These are phyloP conservation scores for Dactylellina parvicollis DNA, from an alignment of 2,329 filamentous ascomycete species.

Conservation along the genomic window DNA sequence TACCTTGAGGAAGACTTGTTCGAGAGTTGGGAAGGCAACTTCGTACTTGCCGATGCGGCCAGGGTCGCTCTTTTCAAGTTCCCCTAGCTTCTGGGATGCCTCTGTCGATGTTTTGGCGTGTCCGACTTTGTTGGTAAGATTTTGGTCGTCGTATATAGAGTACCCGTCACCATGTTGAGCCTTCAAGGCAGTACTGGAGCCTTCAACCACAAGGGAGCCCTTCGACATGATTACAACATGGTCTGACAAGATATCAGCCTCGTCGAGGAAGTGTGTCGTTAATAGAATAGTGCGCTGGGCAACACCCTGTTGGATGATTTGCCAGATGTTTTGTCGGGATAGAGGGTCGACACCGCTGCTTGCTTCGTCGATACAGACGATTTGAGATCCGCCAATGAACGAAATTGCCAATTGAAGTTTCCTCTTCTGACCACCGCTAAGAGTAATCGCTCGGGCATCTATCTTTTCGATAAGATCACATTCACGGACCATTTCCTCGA, in stretches of 20 bases:
- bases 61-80: slow-evolving; percentile 68
- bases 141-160: slow-evolving; percentile 76
- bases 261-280: slow-evolving; percentile 93
- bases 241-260: slow-evolving; percentile 88
- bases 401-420: slow-evolving; percentile 95
- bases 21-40: slow-evolving; percentile 87
- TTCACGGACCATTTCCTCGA: slow-evolving; percentile 71
- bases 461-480: slow-evolving; percentile 82
- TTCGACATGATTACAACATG: slow-evolving; percentile 88
- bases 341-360: slow-evolving; percentile 88
- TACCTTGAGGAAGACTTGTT: slow-evolving; percentile 88
- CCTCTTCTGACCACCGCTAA: slow-evolving; percentile 90
- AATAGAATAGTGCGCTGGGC: slow-evolving; percentile 83
- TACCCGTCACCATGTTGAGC: slow-evolving; percentile 84
- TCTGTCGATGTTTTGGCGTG: slow-evolving; percentile 72
- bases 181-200: slow-evolving; percentile 87
- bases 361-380: slow-evolving; percentile 93
- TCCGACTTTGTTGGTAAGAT: slow-evolving; percentile 64
- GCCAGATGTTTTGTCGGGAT: slow-evolving; percentile 89
- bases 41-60: slow-evolving; percentile 78
- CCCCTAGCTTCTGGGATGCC: slow-evolving; percentile 76
- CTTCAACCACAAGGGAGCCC: slow-evolving; percentile 80
- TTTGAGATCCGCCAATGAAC: slow-evolving; percentile 85
- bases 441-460: slow-evolving; percentile 75
- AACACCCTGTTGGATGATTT: slow-evolving; percentile 86